Evolutionary conservation across 306 rosid genomes (phyloP).

Genomic region (Vigna hirtella): DNA sequence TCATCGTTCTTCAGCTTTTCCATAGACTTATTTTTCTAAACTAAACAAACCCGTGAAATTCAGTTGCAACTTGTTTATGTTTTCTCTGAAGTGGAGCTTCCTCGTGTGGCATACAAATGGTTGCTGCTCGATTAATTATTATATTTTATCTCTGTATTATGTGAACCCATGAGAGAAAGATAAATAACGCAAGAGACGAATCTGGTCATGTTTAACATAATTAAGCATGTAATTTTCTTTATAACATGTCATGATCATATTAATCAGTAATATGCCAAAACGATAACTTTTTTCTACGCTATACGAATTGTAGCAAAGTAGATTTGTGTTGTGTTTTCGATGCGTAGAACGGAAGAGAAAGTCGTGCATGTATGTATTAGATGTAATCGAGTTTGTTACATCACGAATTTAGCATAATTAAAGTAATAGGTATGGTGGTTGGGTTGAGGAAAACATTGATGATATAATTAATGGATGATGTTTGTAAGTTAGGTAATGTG

Average conservation of each 20-base stretch:
- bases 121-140: background rate
- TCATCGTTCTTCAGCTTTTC: background rate
- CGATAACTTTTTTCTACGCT: background rate
- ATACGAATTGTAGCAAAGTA: background rate
- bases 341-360: conserved; percentile 13
- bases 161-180: background rate
- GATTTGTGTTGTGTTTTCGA: background rate
- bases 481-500: conserved; percentile 41
- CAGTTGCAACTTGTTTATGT: background rate
- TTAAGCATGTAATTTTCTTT: background rate
- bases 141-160: background rate
- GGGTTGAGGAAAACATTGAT: conserved; percentile 27
- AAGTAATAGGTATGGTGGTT: conserved; percentile 34
- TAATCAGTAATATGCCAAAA: background rate
- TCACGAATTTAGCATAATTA: conserved; percentile 5
- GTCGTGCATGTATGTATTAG: no score
- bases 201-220: background rate
- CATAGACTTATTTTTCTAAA: background rate
- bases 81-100: background rate
- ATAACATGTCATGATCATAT: background rate
- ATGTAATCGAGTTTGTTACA: conserved; percentile 30
- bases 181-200: background rate
- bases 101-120: background rate
- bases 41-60: background rate
- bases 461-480: conserved; percentile 31